These are phyloP conservation scores for Komagataella mondaviorum DNA, from an alignment of 805 yeast species.

Conservation along the genomic window DNA sequence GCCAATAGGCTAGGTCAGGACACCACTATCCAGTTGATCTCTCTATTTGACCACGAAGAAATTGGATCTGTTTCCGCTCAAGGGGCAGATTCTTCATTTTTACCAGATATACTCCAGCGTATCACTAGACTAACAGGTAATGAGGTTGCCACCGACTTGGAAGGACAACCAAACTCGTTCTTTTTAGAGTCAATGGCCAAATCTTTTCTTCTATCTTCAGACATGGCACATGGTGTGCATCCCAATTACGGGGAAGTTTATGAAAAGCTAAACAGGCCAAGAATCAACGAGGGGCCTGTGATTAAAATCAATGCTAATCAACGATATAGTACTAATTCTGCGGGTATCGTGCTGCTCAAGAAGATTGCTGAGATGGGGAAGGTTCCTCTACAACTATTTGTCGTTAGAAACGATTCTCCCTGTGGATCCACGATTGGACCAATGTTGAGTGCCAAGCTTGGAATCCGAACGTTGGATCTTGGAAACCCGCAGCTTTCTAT, in stretches of 20 bases:
- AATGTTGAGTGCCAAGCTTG: slow-evolving; percentile 74
- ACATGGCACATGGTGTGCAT: slow-evolving; percentile 95
- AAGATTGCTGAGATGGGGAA: slow-evolving; percentile 50
- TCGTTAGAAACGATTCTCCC: slow-evolving; percentile 84
- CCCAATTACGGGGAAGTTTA: slow-evolving; percentile 76
- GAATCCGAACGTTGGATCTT: slow-evolving; percentile 75
- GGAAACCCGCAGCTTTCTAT: slow-evolving; percentile 89
- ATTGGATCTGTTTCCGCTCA: slow-evolving; percentile 89
- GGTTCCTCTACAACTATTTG: slow-evolving; percentile 85
- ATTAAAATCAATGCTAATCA: slow-evolving; percentile 91
- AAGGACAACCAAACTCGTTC: slow-evolving; percentile 14
- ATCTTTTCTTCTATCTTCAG: slow-evolving; percentile 84
- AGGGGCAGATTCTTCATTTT: slow-evolving; percentile 90
- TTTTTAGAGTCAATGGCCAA: slow-evolving; percentile 49
- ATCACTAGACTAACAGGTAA: slow-evolving; percentile 35
- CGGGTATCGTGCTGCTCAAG: slow-evolving; percentile 72
- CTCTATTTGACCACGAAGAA: slow-evolving; percentile 93
- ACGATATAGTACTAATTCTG: slow-evolving; percentile 86
- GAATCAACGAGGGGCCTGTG: slow-evolving; percentile 81
- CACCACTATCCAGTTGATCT: slow-evolving; percentile 54
- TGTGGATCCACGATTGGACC: slow-evolving; percentile 98
- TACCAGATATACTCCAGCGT: slow-evolving; percentile 67
- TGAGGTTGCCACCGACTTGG: slow-evolving; percentile 15
- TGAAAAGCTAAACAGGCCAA: slow-evolving; percentile 70
- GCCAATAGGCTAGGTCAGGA: slow-evolving; percentile 22